Evolutionary conservation across 225 moss, liverwort and hornwort species (phyloP).

Genomic region (Antitrichia curtipendula): DNA sequence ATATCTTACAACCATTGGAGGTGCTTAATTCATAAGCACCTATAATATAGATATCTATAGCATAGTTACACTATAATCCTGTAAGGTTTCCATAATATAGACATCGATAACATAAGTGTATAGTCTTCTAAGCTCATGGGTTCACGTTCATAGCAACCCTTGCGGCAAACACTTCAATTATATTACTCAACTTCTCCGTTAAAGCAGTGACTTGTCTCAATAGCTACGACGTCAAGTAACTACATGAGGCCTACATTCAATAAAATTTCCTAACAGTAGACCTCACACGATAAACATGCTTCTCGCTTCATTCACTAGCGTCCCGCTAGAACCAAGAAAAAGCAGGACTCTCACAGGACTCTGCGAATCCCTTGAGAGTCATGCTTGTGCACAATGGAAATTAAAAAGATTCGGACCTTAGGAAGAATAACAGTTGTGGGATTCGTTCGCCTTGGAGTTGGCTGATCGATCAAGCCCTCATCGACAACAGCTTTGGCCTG

Average conservation of each 20-base stretch:
- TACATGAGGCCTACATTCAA: neutral
- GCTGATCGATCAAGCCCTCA: neutral
- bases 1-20: too few relatives aligned
- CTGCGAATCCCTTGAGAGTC: neutral
- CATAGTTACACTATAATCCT: too few relatives aligned
- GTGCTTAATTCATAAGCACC: too few relatives aligned
- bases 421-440: neutral
- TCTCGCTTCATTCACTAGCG: neutral
- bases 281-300: neutral
- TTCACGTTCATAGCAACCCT: too few relatives aligned
- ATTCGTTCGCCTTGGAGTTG: neutral
- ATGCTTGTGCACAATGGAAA: neutral
- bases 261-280: neutral
- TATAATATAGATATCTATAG: too few relatives aligned
- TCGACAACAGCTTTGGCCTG: neutral
- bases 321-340: neutral
- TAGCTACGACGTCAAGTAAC: neutral
- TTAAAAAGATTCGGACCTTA: neutral
- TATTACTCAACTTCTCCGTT: neutral
- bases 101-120: too few relatives aligned
- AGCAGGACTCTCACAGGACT: neutral
- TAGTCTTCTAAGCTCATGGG: too few relatives aligned
- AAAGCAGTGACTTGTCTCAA: neutral
- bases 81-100: too few relatives aligned
- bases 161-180: neutral